phyloP scores from a whole-genome alignment of 148 eudicot genomes.

The Cornus controversa region DNA sequence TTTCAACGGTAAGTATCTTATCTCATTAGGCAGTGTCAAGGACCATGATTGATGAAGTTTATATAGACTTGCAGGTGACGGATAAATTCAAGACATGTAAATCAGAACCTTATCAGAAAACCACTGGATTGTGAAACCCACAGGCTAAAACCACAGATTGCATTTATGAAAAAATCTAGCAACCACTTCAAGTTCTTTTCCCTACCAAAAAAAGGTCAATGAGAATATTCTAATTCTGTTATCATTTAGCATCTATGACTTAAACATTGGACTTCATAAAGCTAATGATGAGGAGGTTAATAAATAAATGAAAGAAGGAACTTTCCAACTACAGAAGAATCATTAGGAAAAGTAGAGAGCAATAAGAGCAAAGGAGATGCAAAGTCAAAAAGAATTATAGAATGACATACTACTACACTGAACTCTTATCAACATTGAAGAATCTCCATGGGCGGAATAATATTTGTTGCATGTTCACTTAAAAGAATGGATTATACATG shows the following conservation, averaged over 20 bases:
- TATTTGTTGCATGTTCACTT: too few species aligned
- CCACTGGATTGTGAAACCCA: too few species aligned
- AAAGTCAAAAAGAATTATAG: neutral
- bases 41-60: constrained; percentile 10
- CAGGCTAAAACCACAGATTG: neutral
- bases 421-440: too few species aligned
- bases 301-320: constrained; percentile 6
- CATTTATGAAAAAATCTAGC: neutral
- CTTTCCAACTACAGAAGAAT: neutral
- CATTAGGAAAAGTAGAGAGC: constrained; percentile 11
- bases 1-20: neutral
- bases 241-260: neutral
- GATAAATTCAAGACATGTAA: too few species aligned
- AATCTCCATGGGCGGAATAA: too few species aligned
- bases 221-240: neutral
- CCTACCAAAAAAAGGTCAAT: too few species aligned
- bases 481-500: too few species aligned
- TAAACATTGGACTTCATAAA: neutral
- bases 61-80: neutral
- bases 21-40: constrained; percentile 7
- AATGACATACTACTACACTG: too few species aligned
- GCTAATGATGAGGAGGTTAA: too few species aligned
- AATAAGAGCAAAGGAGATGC: constrained; percentile 14
- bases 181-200: neutral
- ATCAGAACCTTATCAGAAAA: too few species aligned